These are phyloP conservation scores for Gypsophila paniculata DNA, from an alignment of 179 eudicot genomes.

Conservation along the genomic window DNA sequence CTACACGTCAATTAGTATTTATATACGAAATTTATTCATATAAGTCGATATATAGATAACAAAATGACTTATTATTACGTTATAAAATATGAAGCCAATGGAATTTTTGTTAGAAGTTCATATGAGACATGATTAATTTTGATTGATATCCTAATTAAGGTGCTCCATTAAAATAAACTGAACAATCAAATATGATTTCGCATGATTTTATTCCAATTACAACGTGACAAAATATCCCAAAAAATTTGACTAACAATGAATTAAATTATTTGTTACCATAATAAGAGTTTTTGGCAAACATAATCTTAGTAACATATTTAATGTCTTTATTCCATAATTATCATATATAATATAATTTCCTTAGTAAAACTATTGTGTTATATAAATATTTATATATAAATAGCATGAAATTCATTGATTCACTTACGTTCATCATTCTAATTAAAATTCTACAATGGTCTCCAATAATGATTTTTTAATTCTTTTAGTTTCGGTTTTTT, in stretches of 20 bases:
- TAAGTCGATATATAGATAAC: too few species aligned
- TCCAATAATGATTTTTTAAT: slow-evolving; percentile 2
- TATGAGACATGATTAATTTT: background rate
- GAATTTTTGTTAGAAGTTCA: background rate
- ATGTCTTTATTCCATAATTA: background rate
- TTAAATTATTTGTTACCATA: too few species aligned
- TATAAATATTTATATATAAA: background rate
- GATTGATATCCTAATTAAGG: background rate
- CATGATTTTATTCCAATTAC: background rate
- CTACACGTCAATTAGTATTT: too few species aligned
- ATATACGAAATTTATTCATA: too few species aligned
- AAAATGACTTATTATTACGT: too few species aligned
- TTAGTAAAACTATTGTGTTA: background rate
- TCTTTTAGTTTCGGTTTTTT: slow-evolving; percentile 2
- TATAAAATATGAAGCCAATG: too few species aligned
- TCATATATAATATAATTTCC: background rate
- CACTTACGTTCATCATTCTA: background rate
- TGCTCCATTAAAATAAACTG: background rate
- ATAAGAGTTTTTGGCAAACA: too few species aligned
- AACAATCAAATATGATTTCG: background rate
- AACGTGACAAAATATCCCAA: background rate
- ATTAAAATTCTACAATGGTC: slow-evolving; percentile 12
- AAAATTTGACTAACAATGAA: background rate
- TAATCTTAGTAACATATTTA: too few species aligned
- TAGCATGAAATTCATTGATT: background rate